A percentile compares a stretch with the other conserved stretches of the same genome.
These are phyloP conservation scores for Exophiala aquamarina DNA, from an alignment of 2,329 filamentous ascomycete species.

Conservation along the genomic window DNA sequence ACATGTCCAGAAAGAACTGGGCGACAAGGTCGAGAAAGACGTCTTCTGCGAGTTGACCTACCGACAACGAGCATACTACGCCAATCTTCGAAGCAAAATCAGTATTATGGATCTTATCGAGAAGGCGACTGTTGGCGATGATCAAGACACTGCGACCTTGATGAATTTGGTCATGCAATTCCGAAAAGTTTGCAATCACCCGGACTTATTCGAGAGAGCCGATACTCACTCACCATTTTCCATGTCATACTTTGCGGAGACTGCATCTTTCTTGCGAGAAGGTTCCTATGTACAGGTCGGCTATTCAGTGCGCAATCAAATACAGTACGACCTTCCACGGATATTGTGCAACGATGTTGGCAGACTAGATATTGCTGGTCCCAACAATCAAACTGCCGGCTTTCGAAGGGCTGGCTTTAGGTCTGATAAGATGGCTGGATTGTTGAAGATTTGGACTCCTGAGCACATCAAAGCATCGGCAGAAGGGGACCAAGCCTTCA, in stretches of 20 bases:
- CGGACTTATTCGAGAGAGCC: slow-evolving; percentile 91
- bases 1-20: slow-evolving; percentile 97
- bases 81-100: slow-evolving; percentile 91
- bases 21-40: slow-evolving; percentile 97
- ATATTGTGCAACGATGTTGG: slow-evolving; percentile 81
- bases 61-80: slow-evolving; percentile 89
- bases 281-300: slow-evolving; percentile 74
- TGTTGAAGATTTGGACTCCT: slow-evolving; percentile 89
- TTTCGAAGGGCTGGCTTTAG: slow-evolving; percentile 63
- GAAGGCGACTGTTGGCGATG: slow-evolving; percentile 90
- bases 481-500: slow-evolving; percentile 63
- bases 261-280: slow-evolving; percentile 90
- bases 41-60: slow-evolving; percentile 97
- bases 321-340: slow-evolving; percentile 79
- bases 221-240: slow-evolving; percentile 86
- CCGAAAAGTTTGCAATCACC: slow-evolving; percentile 98
- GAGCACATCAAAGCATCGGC: slow-evolving; percentile 71
- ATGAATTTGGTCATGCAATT: slow-evolving; percentile 99
- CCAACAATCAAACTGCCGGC: slow-evolving; percentile 66
- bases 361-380: slow-evolving; percentile 70
- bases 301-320: slow-evolving; percentile 83
- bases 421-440: slow-evolving; percentile 70
- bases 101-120: slow-evolving; percentile 98
- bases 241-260: slow-evolving; percentile 86
- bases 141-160: slow-evolving; percentile 89